Evolutionary conservation across 495 filamentous ascomycete genomes (phyloP), one percentile per base, ranked within the genome.

Genomic region (Talaromyces stipitatus): DNA sequence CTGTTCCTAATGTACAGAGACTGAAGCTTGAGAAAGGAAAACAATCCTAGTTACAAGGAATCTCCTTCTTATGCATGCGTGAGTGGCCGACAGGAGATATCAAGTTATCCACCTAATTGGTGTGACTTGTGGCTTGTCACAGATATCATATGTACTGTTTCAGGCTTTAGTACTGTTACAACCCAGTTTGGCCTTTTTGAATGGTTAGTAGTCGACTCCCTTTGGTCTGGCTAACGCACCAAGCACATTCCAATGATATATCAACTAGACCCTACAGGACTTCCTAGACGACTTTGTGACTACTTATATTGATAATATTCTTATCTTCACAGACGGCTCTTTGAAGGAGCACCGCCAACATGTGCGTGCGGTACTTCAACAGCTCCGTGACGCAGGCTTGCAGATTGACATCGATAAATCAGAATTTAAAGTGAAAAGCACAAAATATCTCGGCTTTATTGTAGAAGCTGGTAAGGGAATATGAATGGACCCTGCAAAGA

Each of bases 281-380:
- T 50, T 73, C 14, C 36, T 72, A 22, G 67, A 70, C 3, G 36
- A 57, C 2, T 73, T 72, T 56, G 59, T 30, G 48, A 59, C 59
- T 12, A 66, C 57, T 6, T 72, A 71, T 52, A 26, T 72, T 2
- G 64, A 72, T 38, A 58, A 72, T 46, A 61, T 71, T 22, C 48
- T 71, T 0, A 66, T 72, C 26, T 70, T 63, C 46, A 46, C 50
- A 26, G 24, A 64, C 23, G 29, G 53, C 0, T 32, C 10, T 4
- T 27, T 63, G 18, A 28, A 61, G 32, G 23, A 70, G 27, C 56
- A 74, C 47, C 18, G 55, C 2, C 22, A 55, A 10, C 41, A 67
- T 30, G 62, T 72, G 5, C n/a, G 43, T 14, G 45, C 56, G 38
- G 59, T 70, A n/a, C 57, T 71, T 2, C 10, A 61, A 47, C 28